Conservation (phyloP, 2,329 filamentous ascomycete genomes). For the Beauveria pseudobassiana region DNA sequence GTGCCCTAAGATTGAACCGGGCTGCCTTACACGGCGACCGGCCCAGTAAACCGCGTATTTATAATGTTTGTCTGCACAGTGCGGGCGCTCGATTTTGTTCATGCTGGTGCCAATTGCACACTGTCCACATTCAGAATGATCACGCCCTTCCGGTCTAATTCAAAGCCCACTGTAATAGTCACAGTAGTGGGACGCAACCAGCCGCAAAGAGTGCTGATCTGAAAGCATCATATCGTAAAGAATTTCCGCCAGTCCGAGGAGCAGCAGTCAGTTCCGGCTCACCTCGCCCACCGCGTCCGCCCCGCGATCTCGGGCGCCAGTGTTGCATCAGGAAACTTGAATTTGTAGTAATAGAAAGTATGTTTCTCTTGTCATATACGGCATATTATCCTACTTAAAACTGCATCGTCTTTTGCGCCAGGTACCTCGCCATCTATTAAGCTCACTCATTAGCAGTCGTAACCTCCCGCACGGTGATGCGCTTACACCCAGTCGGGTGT, state of each 20-base stretch:
- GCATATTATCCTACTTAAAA: constrained; percentile 8
- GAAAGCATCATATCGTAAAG: neutral
- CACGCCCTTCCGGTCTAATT: neutral
- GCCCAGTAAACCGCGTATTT: neutral
- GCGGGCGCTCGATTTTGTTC: neutral
- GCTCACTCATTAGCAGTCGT: neutral
- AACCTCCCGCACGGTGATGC: neutral
- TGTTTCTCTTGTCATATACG: neutral
- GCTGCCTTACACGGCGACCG: constrained; percentile 3
- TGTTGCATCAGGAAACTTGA: neutral
- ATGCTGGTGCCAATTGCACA: neutral
- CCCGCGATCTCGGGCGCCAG: neutral
- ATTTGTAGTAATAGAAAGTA: neutral
- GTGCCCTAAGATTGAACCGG: neutral
- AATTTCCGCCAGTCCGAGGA: neutral
- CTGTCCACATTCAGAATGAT: neutral
- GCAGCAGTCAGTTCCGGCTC: neutral
- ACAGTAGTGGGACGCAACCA: neutral
- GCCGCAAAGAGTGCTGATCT: neutral
- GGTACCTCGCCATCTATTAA: constrained; percentile 3
- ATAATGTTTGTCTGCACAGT: constrained; percentile 7
- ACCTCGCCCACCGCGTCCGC: neutral
- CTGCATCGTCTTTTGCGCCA: neutral
- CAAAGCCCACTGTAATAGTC: neutral
- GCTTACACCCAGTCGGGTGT: neutral